These are phyloP conservation scores for Aureobasidium sp. DNA, from an alignment of 2,329 filamentous ascomycete species.

Conservation along the genomic window DNA sequence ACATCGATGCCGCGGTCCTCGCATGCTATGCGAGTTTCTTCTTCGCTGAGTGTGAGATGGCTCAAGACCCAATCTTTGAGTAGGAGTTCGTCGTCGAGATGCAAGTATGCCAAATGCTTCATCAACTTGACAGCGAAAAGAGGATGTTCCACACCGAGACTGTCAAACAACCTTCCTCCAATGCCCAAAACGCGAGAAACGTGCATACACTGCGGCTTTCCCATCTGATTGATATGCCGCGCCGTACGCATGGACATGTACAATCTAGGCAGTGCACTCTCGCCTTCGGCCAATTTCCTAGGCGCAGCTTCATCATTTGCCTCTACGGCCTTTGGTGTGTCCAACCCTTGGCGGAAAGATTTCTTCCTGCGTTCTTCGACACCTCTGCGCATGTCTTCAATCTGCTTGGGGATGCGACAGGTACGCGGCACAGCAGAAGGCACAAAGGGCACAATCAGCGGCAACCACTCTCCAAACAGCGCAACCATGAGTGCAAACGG, in stretches of 20 bases:
- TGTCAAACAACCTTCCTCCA: conserved; percentile 33
- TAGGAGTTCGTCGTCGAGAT: conserved; percentile 65
- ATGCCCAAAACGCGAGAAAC: conserved; percentile 35
- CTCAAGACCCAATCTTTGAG: conserved; percentile 38
- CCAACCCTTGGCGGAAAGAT: conserved; percentile 4
- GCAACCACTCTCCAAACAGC: conserved; percentile 79
- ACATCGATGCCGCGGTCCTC: conserved; percentile 32
- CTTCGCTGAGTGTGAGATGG: conserved; percentile 45
- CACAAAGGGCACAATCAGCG: conserved; percentile 66
- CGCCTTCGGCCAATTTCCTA: conserved; percentile 37
- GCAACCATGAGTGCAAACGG: conserved; percentile 69
- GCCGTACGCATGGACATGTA: background rate
- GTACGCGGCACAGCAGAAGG: conserved; percentile 68
- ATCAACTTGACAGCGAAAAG: conserved; percentile 51
- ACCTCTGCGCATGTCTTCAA: conserved; percentile 51
- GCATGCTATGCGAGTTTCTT: conserved; percentile 32
- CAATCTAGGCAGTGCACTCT: background rate
- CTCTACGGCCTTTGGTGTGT: background rate
- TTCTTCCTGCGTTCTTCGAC: conserved; percentile 26
- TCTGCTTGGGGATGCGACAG: conserved; percentile 74
- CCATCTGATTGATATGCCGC: background rate
- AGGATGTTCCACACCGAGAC: conserved; percentile 42
- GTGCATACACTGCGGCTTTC: conserved; percentile 34
- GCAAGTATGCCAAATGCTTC: conserved; percentile 54
- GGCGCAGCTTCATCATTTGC: conserved; percentile 46